Conservation (phyloP, 192 early-diverging fungal species). For the Entomortierella chlamydospora region DNA sequence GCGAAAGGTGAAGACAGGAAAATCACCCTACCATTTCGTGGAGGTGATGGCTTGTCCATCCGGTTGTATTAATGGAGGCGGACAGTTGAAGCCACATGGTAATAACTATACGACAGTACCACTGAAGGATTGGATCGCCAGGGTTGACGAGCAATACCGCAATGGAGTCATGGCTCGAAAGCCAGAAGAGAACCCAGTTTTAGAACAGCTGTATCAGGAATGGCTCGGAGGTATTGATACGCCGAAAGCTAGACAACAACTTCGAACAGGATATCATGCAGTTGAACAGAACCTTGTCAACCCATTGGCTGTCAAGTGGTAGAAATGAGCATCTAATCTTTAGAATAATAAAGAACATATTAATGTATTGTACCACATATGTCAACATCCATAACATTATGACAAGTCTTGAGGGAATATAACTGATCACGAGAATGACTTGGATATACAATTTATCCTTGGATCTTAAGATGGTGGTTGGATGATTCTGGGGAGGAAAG, state of each 20-base stretch:
- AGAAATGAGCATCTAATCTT: too few relatives aligned
- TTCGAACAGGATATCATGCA: constrained; percentile 91
- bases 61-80: constrained; percentile 98
- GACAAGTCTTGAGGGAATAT: too few relatives aligned
- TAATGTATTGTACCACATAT: too few relatives aligned
- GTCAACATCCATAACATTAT: too few relatives aligned
- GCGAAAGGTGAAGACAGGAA: constrained; percentile 90
- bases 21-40: constrained; percentile 86
- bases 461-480: too few relatives aligned
- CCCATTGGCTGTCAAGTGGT: constrained; percentile 89
- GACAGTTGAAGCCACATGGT: constrained; percentile 79
- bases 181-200: constrained; percentile 75
- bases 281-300: constrained; percentile 78
- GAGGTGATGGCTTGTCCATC: constrained; percentile 98
- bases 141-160: constrained; percentile 76
- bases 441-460: too few relatives aligned
- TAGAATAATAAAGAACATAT: too few relatives aligned
- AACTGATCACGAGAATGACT: too few relatives aligned
- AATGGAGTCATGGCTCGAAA: constrained; percentile 58
- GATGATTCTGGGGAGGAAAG: too few relatives aligned
- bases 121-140: constrained; percentile 80
- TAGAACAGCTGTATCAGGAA: constrained; percentile 76
- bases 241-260: constrained; percentile 64
- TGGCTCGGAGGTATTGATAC: constrained; percentile 86
- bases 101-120: constrained; percentile 57